Base-by-base conservation (phyloP, 2,329 filamentous ascomycete genomes). In the Sporothrix curviconia region DNA sequence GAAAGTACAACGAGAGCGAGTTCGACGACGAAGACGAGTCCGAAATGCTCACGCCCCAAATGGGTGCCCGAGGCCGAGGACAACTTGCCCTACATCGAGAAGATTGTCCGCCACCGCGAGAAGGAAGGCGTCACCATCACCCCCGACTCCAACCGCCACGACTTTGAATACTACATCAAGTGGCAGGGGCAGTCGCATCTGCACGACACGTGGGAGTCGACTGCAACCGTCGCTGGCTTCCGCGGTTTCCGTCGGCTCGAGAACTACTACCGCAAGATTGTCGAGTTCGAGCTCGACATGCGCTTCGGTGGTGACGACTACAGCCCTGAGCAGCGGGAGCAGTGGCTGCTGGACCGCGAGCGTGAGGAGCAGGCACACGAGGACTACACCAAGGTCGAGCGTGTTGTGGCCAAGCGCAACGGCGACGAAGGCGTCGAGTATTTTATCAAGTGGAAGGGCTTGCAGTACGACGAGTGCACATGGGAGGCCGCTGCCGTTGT, bases 101-200 rank as follows among this genome's bases (percentile, higher is more conserved):
- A 89, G 62, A 87, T 99, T 54, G 82, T 99, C 55, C 89, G 95
- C 63, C 92, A 97, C 71, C 85, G 88, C 50, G 76, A 89, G 37
- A 89, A 85, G 69, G 86, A 90, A 34, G 89, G 80, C 15, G 73
- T 81, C 47, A 82, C 82, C 61, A 70, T 83, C 58, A 72, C 78
- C 14, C 75, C 76, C 56, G 85, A 89, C 49, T 69, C 78, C 2
- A 77, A 72, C 24, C 78, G 80, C 64, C 83, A 91, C 55, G 89
- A 96, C 68, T 96, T 94, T 65, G 90, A 97, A 67, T 99, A 79
- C 65, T 82, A 86, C 72, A 91, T 99, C 72, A 99, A 99, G 75
- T 99, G 95, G 94, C 90, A 96, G 72, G 90, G 87, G 64, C 90
- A 91, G 72, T 95, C 94, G 11, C 91, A 99, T 69, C 86, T 95